Evolutionary conservation across 192 early-diverging fungal genomes (phyloP).

Genomic region (Coemansia sp.): DNA sequence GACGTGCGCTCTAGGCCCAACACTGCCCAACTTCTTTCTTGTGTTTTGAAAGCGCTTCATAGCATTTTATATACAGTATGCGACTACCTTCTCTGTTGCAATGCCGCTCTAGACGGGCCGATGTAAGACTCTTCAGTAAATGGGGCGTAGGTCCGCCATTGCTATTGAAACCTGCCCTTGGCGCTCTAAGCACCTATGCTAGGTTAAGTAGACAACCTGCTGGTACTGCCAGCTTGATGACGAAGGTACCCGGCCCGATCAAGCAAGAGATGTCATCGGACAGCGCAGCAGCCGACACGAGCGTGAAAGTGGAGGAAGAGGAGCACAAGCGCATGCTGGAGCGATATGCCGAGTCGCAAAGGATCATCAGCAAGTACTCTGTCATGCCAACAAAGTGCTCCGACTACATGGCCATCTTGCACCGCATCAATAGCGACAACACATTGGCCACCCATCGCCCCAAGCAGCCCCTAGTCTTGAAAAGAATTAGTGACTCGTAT

Average conservation of each 20-base stretch:
- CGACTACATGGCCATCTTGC: slow-evolving; percentile 49
- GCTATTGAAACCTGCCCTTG: not conserved
- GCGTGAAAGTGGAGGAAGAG: slow-evolving; percentile 29
- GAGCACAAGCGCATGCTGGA: slow-evolving; percentile 52
- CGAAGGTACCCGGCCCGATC: slow-evolving; percentile 6
- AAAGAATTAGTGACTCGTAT: slow-evolving; percentile 69
- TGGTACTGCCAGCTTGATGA: slow-evolving; percentile 1
- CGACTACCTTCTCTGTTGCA: not conserved
- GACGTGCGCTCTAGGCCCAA: not conserved
- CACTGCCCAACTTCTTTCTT: not conserved
- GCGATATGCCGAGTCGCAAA: slow-evolving; percentile 40
- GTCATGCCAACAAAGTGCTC: slow-evolving; percentile 49
- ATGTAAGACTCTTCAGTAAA: not conserved
- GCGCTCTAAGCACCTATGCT: not conserved
- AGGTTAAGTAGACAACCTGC: not conserved
- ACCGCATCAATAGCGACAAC: slow-evolving; percentile 46
- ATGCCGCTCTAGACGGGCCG: not conserved
- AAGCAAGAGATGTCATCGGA: slow-evolving; percentile 11
- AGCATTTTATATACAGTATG: not conserved
- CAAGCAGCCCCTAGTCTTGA: slow-evolving; percentile 53
- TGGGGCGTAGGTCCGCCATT: not conserved
- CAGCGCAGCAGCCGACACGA: slow-evolving; percentile 1
- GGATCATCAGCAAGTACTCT: slow-evolving; percentile 50
- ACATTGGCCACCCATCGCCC: slow-evolving; percentile 22
- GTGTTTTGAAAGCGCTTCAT: not conserved